Evolutionary conservation across 768 basidiomycete genomes (phyloP), one percentile per base, ranked within the genome.

Genomic region (Phylloporus sp.): DNA sequence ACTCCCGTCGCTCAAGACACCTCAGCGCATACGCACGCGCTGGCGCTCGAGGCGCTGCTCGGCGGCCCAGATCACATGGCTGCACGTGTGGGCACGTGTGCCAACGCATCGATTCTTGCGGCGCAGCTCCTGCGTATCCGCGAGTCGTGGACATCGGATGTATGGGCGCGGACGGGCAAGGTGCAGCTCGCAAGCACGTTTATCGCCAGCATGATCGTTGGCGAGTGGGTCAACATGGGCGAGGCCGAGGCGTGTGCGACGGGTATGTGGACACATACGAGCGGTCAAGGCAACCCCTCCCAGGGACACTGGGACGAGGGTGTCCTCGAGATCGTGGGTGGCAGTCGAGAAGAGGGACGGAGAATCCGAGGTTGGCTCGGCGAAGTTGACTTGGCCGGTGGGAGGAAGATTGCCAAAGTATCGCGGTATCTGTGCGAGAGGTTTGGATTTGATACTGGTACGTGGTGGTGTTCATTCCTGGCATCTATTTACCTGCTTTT

Each of bases 21-120:
- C 0, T 90, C 90, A 1, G 85, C 90, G 4, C 84, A 88, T 51
- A 81, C 84, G 0, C 88, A 90, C 72, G 85, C 87, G 0, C 75
- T 88, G 23, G 80, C 81, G 1, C 81, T 91, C 32, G 88, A 92
- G 62, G 76, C 82, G 1, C 78, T 86, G 5, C 78, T 91, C 3
- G 90, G 89, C 2, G 88, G 88, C 0, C 83, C 90, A 2, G 88
- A 90, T 52, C 76, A 75, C 47, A 88, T 90, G 85, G 83, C 85
- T 5, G 74, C 79, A 22, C 85, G 85, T 26, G 86, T 90, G 1
- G 89, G 90, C 5, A 85, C 81, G 6, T 80, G 81, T 54, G 85
- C 86, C 4, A 80, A 80, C 54, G 77, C 86, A 0, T 86, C 86
- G 11, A 76, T 86, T 49, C 72, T 87, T 28, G 80, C 88, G 3